Base-by-base conservation (phyloP, 805 yeast species). In the Saccharomyces eubayanus region DNA sequence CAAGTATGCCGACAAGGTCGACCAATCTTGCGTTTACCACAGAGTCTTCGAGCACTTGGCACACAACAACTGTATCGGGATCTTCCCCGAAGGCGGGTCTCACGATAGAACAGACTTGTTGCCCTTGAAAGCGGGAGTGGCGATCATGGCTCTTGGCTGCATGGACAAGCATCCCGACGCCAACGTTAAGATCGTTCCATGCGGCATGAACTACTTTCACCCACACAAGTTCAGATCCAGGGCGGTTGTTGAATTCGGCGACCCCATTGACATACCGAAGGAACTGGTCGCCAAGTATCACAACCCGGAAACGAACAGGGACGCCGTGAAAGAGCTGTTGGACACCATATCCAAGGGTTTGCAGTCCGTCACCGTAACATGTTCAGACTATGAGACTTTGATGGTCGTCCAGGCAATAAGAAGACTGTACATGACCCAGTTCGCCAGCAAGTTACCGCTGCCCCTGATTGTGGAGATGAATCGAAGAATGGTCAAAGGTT, bases 1-100 rank as follows among this genome's bases (percentile, higher is more conserved):
- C 75, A 87, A 85, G 64, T 72, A 79, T 41, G 99, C 97, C 1
- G 84, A 79, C 54, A 87, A 87, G 62, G 86, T 94, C 53, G 90
- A 94, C 70, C 97, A 94, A 70, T 79, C 88, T 16, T 75, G 77
- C 47, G 96, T 94, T 53, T 94, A 89, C 70, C 80, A 86, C 52
- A 77, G 79, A 58, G 98, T 94, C 2, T 94, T 91, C 68, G 81
- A 84, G 50, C 96, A 89, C 68, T 76, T 94, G 57, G 79, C 88
- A 20, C 78, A 81, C 55, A 90, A 94, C 46, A 82, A 87, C 53
- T 88, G 95, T 57, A 72, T 94, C 36, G 98, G 98, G 10, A 88
- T 92, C 48, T 92, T 89, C 72, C 97, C 98, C 3, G 99, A 92
- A 73, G 99, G 99, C 55, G 99, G 99, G 0, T 88, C 96, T 8